Evolutionary conservation across 2,329 filamentous ascomycete species (phyloP), one percentile per base, ranked within the genome.

Genomic region (Mollisiaceae sp.): DNA sequence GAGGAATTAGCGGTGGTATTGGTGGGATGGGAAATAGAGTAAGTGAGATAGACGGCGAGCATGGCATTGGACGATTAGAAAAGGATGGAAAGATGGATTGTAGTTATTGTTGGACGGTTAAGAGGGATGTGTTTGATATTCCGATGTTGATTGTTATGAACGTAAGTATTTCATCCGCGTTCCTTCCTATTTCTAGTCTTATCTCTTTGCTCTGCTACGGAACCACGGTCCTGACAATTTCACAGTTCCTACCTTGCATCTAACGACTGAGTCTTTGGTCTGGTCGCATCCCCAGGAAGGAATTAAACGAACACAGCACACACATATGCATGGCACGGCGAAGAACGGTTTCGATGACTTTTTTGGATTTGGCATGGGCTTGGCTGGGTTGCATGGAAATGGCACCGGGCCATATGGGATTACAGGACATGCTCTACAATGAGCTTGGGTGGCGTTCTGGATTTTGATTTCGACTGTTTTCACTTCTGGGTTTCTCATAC

Each of bases 141-240:
- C 95, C 95, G 24, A 97, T 97, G 93, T 84, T 98, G 81, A 96
- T 98, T 78, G 92, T 97, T 75, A 94, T 98, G 83, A 97, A 97
- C 81, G 95, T 97, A 78, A 90, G 94, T 89, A 9, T 62, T 61
- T 52, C n/a, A 36, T 47, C 43, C 35, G 36, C 52, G 43, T n/a
- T 12, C 24, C 3, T 14, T 52, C 47, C 24, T 27, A 20, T 12
- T n/a, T 14, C 8, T 41, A 15, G 54, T 32, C 27, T 32, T 32
- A 6, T 32, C 3, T 32, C 27, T 32, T 6, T 6, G 27, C 6
- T 32, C 27, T 6, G 36, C 4, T 55, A 20, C 32, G 58, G 61
- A 55, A 38, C 5, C 18, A n/a, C 11, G 22, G 18, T 22, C 3
- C 71, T 73, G 59, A 72, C 61, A 38, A 22, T 14, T 52, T 41